Evolutionary conservation across 1,139 yeast species (phyloP).

Genomic region (Barnettozyma hawaiiensis): DNA sequence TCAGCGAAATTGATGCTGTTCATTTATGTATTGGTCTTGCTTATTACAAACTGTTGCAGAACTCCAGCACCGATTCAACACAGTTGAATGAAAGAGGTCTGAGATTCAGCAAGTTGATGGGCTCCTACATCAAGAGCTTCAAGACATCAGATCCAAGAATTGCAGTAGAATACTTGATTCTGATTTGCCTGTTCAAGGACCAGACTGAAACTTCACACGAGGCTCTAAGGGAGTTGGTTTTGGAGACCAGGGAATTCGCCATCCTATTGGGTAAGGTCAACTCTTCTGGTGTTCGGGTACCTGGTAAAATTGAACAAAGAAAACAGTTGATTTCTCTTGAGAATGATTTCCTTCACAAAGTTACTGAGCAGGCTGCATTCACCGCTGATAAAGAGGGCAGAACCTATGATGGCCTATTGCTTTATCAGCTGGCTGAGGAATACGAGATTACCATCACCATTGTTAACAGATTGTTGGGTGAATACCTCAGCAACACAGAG

Average conservation of each 20-base stretch:
- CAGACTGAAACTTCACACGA: conserved; percentile 65
- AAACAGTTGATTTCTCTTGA: conserved; percentile 61
- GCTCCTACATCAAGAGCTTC: conserved; percentile 74
- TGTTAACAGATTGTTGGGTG: conserved; percentile 75
- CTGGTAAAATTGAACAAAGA: conserved; percentile 83
- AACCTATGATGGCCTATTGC: conserved; percentile 73
- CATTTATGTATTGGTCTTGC: conserved; percentile 82
- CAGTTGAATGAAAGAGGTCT: conserved; percentile 34
- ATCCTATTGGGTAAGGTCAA: conserved; percentile 76
- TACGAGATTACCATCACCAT: conserved; percentile 77
- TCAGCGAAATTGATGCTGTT: conserved; percentile 80
- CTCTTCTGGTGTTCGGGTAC: conserved; percentile 64
- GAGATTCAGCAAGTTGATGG: conserved; percentile 55
- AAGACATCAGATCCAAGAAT: conserved; percentile 82
- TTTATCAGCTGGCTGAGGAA: conserved; percentile 86
- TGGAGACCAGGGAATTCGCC: conserved; percentile 81
- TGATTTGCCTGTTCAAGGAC: conserved; percentile 53
- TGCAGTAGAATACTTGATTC: conserved; percentile 80
- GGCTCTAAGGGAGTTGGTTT: conserved; percentile 75
- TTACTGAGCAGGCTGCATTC: conserved; percentile 79
- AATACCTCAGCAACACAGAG: conserved; percentile 68
- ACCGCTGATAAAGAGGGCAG: conserved; percentile 93
- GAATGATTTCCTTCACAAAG: conserved; percentile 51
- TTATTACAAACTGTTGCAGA: conserved; percentile 66
- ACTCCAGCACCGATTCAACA: conserved; percentile 30